Evolutionary conservation across 2,329 filamentous ascomycete genomes (phyloP), one percentile per base, ranked within the genome.

Genomic region (Neobulgaria alba): DNA sequence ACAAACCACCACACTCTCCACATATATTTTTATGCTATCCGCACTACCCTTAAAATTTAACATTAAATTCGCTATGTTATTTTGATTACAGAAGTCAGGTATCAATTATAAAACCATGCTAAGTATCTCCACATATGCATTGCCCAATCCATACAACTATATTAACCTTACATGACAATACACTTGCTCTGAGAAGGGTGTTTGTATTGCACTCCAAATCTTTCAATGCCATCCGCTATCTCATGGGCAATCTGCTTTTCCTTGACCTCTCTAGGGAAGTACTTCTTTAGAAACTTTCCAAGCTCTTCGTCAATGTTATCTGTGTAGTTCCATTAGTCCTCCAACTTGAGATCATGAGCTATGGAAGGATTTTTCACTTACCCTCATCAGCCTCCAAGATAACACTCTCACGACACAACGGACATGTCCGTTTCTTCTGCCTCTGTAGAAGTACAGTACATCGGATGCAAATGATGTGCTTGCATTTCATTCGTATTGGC

Each of bases 371-470:
- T 31, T 34, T 9, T 7, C 19, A 29, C 69, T 66, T 67, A 75
- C 76, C 71, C 41, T 75, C 69, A 46, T 83, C 80, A 1, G 86
- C 85, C 43, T 72, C 65, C 65, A 85, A 71, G 9, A 93, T 75
- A 0, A 80, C 82, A 43, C 80, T 72, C 14, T 76, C 72, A 43
- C 88, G 72, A 58, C 87, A 94, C 39, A 92, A 67, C 0, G 87
- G 86, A 56, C 87, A 94, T 38, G 75, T 67, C 29, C 72, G 71
- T 56, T 83, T 78, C 45, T 72, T 69, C 29, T 77, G 74, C 33
- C 78, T 76, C 59, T 92, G 86, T 64, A 94, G 77, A 52, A 85
- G 78, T 47, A 93, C 79, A 36, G 90, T 71, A 57, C 87, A 94
- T 2, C 84, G 72, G 42, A 92, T 90, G 64, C 87, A 94, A 57